Evolutionary conservation across 208 protist species (phyloP).

Genomic region (Leishmania arabica): DNA sequence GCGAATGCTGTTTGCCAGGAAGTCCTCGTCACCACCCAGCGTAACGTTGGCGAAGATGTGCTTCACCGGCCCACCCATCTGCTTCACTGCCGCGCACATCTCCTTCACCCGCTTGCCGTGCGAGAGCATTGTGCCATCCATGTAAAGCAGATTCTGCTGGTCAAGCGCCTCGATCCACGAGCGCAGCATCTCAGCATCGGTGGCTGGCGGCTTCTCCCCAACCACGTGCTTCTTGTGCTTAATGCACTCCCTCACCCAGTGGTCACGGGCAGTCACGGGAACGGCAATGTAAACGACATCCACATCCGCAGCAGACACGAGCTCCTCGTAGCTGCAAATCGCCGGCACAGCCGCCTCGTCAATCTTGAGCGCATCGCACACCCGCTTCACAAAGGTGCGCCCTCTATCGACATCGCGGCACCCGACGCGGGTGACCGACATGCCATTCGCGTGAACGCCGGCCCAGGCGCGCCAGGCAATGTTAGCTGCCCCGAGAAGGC

Average conservation of each 20-base stretch:
- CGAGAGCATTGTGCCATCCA: conserved; percentile 67
- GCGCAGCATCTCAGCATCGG: conserved; percentile 47
- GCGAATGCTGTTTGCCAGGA: conserved; percentile 47
- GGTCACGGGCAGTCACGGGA: conserved; percentile 41
- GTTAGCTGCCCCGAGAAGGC: conserved; percentile 54
- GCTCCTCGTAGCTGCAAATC: conserved; percentile 32
- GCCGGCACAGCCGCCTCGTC: conserved; percentile 6
- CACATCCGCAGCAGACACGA: conserved; percentile 27
- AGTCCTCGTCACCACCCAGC: conserved; percentile 26
- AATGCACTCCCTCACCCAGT: conserved; percentile 50
- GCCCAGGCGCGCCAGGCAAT: conserved; percentile 51
- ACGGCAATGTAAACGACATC: conserved; percentile 53
- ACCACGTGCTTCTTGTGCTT: conserved; percentile 65
- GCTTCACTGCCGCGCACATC: conserved; percentile 25
- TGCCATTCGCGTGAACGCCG: conserved; percentile 37
- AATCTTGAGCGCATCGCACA: conserved; percentile 26
- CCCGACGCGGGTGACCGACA: conserved; percentile 47
- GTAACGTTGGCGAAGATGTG: conserved; percentile 46
- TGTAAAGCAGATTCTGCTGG: conserved; percentile 50
- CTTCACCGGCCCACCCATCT: conserved; percentile 37
- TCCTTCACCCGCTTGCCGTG: conserved; percentile 44
- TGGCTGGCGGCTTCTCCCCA: conserved; percentile 54
- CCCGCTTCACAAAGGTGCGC: conserved; percentile 37
- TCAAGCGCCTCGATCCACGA: conserved; percentile 55
- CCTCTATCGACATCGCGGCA: conserved; percentile 40